Evolutionary conservation across 306 rosid species (phyloP).

Genomic region (Luffa acutangula): DNA sequence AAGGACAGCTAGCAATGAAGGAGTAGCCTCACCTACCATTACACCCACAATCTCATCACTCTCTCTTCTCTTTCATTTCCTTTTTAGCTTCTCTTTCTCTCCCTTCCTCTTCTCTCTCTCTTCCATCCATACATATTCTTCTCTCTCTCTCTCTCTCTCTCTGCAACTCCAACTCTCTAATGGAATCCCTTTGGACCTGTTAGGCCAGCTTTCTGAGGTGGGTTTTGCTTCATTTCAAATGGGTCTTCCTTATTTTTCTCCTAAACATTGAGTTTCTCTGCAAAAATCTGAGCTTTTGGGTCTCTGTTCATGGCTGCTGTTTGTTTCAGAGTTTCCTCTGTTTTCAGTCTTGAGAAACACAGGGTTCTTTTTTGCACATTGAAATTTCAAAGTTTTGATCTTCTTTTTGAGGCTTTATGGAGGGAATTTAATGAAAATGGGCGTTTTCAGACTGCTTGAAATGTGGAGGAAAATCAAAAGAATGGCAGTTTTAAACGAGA

Average conservation of each 20-base stretch:
- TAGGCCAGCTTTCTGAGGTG: neutral
- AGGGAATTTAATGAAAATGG: neutral
- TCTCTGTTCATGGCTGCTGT: neutral
- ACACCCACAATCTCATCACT: neutral
- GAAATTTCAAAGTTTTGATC: neutral
- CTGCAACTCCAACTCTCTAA: neutral
- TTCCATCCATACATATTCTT: constrained; percentile 7
- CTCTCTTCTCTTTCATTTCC: constrained; percentile 2
- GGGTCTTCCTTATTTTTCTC: neutral
- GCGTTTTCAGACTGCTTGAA: neutral
- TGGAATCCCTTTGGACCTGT: neutral
- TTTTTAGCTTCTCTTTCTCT: constrained; percentile 6
- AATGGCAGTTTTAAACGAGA: neutral
- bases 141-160: constrained; percentile 12
- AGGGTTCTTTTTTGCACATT: neutral
- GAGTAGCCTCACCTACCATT: constrained; percentile 30
- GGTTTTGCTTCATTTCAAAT: neutral
- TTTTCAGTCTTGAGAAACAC: neutral
- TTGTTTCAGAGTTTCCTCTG: neutral
- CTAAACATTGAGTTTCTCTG: neutral
- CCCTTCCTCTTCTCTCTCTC: neutral
- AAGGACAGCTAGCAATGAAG: constrained; percentile 98
- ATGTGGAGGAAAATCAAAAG: neutral
- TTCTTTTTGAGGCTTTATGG: neutral
- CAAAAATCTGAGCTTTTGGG: neutral